A percentile compares a stretch with the other conserved stretches of the same genome.
These are phyloP conservation scores for Podochytrium sp. DNA, from an alignment of 192 early-diverging fungal species.

Conservation along the genomic window DNA sequence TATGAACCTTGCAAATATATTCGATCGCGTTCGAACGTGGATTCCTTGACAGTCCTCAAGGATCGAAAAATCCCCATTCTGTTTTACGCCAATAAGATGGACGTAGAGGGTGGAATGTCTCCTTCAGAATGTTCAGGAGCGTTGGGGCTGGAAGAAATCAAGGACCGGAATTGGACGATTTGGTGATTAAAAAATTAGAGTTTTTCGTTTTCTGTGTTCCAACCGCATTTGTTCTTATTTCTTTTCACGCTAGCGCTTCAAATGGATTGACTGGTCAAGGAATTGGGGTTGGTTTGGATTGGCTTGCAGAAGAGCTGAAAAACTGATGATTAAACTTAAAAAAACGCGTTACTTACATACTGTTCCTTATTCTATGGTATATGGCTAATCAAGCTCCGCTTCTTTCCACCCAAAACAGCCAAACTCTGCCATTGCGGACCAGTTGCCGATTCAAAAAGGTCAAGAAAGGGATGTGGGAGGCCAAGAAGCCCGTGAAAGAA, in stretches of 20 bases:
- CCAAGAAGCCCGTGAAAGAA: too few species aligned
- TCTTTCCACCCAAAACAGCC: too few species aligned
- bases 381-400: too few species aligned
- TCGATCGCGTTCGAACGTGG: background rate
- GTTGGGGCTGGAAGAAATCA: conserved; percentile 43
- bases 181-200: conserved; percentile 25
- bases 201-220: background rate
- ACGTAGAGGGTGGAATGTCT: conserved; percentile 38
- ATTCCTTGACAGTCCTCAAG: conserved; percentile 25
- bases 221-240: background rate
- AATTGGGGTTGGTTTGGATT: conserved; percentile 40
- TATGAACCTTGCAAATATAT: too few species aligned
- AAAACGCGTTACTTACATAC: too few species aligned
- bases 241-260: conserved; percentile 22
- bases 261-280: conserved; percentile 46
- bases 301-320: conserved; percentile 41
- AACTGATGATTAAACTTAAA: too few species aligned
- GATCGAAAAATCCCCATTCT: conserved; percentile 38
- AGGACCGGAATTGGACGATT: conserved; percentile 50
- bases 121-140: conserved; percentile 40
- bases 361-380: too few species aligned
- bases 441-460: too few species aligned
- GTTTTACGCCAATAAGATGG: conserved; percentile 49
- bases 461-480: too few species aligned
- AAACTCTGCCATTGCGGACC: too few species aligned